phyloP scores from a whole-genome alignment of 345 rosid species.

The Euphorbia tirucalli region DNA sequence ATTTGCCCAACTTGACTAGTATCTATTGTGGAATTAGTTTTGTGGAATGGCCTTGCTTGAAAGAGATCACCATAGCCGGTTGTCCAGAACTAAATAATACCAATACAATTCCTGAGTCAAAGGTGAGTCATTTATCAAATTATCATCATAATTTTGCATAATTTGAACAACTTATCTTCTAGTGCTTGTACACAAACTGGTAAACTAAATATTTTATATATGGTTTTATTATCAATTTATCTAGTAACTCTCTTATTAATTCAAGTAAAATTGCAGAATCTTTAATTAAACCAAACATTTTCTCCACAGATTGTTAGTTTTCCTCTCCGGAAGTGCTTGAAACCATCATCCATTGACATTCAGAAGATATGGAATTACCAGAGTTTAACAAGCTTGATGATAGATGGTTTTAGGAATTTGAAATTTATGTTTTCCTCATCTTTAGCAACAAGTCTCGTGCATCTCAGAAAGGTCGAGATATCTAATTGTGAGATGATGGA shows the following conservation, averaged over 20 bases:
- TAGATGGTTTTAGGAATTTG: no score
- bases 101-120: not conserved
- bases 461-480: constrained; percentile 4
- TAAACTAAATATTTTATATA: no score
- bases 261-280: no score
- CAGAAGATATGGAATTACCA: not conserved
- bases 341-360: not conserved
- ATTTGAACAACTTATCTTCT: no score
- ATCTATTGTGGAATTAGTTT: not conserved
- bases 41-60: constrained; percentile 1
- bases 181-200: no score
- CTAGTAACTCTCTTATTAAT: no score
- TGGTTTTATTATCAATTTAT: no score
- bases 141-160: no score
- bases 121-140: not conserved
- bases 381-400: no score
- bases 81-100: not conserved
- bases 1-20: not conserved
- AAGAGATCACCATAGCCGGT: not conserved
- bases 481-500: not conserved
- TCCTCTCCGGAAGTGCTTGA: constrained; percentile 5
- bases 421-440: constrained; percentile 3
- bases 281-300: not conserved
- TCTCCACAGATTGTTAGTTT: constrained; percentile 6
- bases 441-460: not conserved